Evolutionary conservation across 345 rosid genomes (phyloP).

Genomic region (Eucalyptus marginata): DNA sequence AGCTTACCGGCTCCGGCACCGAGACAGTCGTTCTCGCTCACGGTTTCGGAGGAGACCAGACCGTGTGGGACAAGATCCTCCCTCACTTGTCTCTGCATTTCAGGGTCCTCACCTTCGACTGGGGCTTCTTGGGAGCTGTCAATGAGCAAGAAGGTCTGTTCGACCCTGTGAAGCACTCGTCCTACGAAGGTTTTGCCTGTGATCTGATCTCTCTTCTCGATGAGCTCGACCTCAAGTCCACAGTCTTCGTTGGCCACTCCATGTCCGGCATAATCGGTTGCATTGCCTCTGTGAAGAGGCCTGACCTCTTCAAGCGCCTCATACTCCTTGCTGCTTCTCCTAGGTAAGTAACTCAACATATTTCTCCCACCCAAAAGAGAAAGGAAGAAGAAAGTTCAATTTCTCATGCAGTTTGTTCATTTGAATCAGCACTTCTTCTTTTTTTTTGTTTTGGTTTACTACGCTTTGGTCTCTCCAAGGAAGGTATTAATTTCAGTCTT

Average conservation of each 20-base stretch:
- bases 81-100: constrained; percentile 31
- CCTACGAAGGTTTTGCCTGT: constrained; percentile 43
- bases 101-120: constrained; percentile 57
- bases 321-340: constrained; percentile 65
- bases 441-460: background rate
- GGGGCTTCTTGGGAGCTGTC: constrained; percentile 60
- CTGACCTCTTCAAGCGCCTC: constrained; percentile 48
- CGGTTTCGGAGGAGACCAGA: constrained; percentile 68
- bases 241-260: constrained; percentile 66
- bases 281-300: constrained; percentile 66
- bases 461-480: background rate
- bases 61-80: constrained; percentile 46
- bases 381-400: background rate
- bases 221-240: constrained; percentile 24
- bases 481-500: background rate
- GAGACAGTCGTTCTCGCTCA: constrained; percentile 43
- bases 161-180: constrained; percentile 44
- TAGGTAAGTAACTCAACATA: constrained; percentile 21
- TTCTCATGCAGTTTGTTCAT: background rate
- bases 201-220: constrained; percentile 51
- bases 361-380: background rate
- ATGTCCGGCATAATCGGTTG: constrained; percentile 83
- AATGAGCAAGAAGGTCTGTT: constrained; percentile 31
- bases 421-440: background rate
- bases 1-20: constrained; percentile 32